phyloP scores from a whole-genome alignment of 305 asterid species.

The Ajuga reptans region DNA sequence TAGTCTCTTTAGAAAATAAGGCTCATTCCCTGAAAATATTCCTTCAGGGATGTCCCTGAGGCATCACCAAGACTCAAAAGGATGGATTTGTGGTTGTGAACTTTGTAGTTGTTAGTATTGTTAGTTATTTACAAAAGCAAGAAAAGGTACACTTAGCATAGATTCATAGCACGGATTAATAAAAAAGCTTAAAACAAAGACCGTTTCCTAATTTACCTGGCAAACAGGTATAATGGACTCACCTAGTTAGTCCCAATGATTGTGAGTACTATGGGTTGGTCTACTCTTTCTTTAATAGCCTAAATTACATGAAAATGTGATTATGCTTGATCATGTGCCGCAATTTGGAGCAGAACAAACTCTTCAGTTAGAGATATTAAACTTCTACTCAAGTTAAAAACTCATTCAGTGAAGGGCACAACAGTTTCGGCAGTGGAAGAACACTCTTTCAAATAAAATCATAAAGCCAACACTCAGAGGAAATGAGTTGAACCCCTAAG shows the following conservation, averaged over 20 bases:
- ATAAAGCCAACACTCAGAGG: neutral
- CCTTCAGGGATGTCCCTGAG: too few relatives aligned
- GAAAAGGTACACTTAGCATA: too few relatives aligned
- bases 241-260: too few relatives aligned
- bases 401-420: neutral
- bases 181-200: too few relatives aligned
- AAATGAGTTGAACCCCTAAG: neutral
- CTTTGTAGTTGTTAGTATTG: too few relatives aligned
- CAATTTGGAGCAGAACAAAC: neutral
- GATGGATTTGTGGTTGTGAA: too few relatives aligned
- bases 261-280: neutral
- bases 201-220: neutral
- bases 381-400: neutral
- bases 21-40: too few relatives aligned
- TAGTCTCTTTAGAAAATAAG: too few relatives aligned
- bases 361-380: neutral
- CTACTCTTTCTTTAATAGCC: neutral
- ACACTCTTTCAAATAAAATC: neutral
- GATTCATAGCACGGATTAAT: too few relatives aligned
- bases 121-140: too few relatives aligned
- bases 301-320: neutral
- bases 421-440: conserved; percentile 6
- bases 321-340: neutral
- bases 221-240: neutral
- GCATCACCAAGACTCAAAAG: too few relatives aligned